Evolutionary conservation across 106 monocot genomes (phyloP), one percentile per base, ranked within the genome.

Genomic region (Alisma plantagoaquatica): DNA sequence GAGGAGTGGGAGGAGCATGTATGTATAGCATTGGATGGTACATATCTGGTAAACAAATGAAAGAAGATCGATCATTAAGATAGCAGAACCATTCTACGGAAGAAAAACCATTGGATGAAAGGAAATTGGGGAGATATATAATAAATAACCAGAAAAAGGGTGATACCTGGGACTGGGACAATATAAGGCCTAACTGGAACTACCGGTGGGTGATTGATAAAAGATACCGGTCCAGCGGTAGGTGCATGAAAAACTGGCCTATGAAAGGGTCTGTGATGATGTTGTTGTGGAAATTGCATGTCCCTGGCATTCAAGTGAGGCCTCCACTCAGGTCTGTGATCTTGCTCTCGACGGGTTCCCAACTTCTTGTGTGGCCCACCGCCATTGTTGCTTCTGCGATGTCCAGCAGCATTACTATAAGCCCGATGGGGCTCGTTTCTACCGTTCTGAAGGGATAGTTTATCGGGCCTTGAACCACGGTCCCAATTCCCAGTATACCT

Each of bases 31-130:
- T n/a, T 3, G 49, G 49, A 18, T n/a, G n/a, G n/a, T n/a, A n/a
- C n/a, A 53, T 53, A 29, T 30, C 53, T 53, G 53, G 9, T n/a
- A n/a, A n/a, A 30, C 8, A 49, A 49, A 20, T 49, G 49, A 49
- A 5, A 24, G 27, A 49, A 11, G 18, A 7, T 23, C 19, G n/a
- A 20, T 9, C 49, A 23, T 49, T 27, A n/a, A n/a, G n/a, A n/a
- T n/a, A n/a, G n/a, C 18, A 10, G 11, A 2, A 49, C 49, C 9
- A 24, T 27, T 24, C 12, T 24, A 49, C 5, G 27, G 12, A 3
- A 21, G 22, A 23, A 20, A 24, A 49, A 20, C n/a, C n/a, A n/a
- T n/a, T n/a, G n/a, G n/a, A 49, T 24, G 7, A 6, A 7, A 7
- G 25, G 3, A 4, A 49, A 23, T 22, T 24, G 23, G 1, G 12